phyloP scores from a whole-genome alignment of 1,284 basidiomycete species.

The Mycena sp. region DNA sequence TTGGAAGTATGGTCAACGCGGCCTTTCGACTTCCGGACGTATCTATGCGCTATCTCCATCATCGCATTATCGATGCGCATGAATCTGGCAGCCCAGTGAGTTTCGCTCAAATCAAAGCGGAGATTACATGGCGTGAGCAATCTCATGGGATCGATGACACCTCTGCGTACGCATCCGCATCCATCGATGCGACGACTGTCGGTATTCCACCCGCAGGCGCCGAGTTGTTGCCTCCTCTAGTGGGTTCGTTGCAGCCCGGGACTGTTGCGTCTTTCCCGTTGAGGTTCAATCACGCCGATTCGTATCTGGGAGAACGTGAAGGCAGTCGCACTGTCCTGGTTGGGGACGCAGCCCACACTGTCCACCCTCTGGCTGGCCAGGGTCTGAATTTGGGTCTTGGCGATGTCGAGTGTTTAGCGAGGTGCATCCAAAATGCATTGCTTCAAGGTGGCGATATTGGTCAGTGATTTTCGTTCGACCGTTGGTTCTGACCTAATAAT shows the following conservation, averaged over 20 bases:
- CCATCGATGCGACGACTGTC: conserved; percentile 36
- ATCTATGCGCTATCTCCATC: conserved; percentile 77
- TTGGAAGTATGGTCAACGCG: conserved; percentile 87
- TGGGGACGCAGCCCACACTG: conserved; percentile 96
- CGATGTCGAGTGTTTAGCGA: conserved; percentile 80
- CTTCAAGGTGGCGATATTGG: conserved; percentile 83
- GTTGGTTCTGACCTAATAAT: background rate
- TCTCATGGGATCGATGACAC: conserved; percentile 69
- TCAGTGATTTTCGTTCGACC: conserved; percentile 44
- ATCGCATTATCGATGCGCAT: conserved; percentile 66
- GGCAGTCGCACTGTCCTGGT: conserved; percentile 86
- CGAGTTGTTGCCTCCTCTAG: conserved; percentile 77
- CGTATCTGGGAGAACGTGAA: conserved; percentile 80
- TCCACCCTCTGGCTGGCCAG: conserved; percentile 98
- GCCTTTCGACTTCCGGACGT: conserved; percentile 89
- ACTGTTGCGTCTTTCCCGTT: conserved; percentile 93
- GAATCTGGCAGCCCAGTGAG: conserved; percentile 54
- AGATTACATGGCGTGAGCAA: conserved; percentile 74
- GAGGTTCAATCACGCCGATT: conserved; percentile 87
- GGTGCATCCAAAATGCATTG: conserved; percentile 68
- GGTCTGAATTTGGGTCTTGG: conserved; percentile 94
- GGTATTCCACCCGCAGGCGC: conserved; percentile 73
- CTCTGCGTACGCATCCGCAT: conserved; percentile 68
- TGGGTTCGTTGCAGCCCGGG: conserved; percentile 77
- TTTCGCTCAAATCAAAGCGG: conserved; percentile 57